These are phyloP conservation scores for Bretziella fagacearum DNA, from an alignment of 2,329 filamentous ascomycete genomes.

Conservation along the genomic window DNA sequence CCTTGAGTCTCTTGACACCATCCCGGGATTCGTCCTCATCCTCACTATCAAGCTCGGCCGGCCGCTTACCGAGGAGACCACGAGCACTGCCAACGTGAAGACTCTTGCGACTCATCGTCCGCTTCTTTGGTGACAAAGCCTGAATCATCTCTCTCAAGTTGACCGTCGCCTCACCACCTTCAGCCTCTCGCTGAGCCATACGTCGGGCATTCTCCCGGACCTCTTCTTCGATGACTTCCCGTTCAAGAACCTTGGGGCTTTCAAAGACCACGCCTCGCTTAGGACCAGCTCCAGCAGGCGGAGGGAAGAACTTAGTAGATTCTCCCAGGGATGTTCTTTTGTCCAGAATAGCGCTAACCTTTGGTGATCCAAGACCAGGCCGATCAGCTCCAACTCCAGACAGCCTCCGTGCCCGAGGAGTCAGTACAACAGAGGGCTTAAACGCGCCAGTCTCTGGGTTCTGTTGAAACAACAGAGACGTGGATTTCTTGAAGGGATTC, in stretches of 20 bases:
- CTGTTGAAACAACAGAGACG: constrained; percentile 32
- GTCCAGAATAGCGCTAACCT: constrained; percentile 53
- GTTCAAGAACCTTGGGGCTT: constrained; percentile 44
- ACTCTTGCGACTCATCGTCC: constrained; percentile 52
- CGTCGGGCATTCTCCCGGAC: constrained; percentile 42
- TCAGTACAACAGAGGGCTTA: constrained; percentile 48
- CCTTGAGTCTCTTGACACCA: constrained; percentile 52
- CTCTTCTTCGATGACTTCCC: constrained; percentile 40
- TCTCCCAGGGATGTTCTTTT: constrained; percentile 56
- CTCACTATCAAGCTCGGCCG: constrained; percentile 48
- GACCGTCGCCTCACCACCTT: constrained; percentile 40
- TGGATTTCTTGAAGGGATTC: not conserved
- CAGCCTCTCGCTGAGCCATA: constrained; percentile 35
- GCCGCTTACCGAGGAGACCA: constrained; percentile 58
- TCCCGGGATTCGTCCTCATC: constrained; percentile 43
- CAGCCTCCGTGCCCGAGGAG: constrained; percentile 35
- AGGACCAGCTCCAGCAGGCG: constrained; percentile 18
- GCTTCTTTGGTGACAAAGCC: constrained; percentile 61
- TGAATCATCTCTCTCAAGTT: constrained; percentile 64
- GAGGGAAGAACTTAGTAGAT: not conserved
- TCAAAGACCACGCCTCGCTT: constrained; percentile 44
- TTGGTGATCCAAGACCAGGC: constrained; percentile 57
- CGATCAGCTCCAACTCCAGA: constrained; percentile 55
- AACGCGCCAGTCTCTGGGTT: constrained; percentile 35
- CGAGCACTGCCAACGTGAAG: constrained; percentile 57